Evolutionary conservation across 768 basidiomycete genomes (phyloP).

Genomic region (Phallus indusiatus): DNA sequence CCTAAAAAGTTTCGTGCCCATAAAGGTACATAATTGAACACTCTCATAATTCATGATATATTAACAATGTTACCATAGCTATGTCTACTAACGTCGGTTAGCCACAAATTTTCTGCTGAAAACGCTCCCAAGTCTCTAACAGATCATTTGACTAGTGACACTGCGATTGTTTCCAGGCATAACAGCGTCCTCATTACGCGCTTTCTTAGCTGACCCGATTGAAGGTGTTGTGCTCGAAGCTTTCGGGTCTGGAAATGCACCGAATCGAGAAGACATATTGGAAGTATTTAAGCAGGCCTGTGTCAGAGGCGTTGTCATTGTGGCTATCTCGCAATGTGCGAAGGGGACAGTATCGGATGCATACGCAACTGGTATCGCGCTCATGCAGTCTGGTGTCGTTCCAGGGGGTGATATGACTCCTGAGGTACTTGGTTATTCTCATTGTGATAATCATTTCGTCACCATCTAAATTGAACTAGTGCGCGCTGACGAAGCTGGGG

Average conservation of each 20-base stretch:
- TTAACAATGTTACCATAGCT: constrained; percentile 29
- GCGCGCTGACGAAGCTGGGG: constrained; percentile 81
- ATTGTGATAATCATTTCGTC: not conserved
- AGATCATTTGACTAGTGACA: constrained; percentile 41
- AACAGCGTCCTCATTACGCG: constrained; percentile 57
- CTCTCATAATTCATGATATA: not conserved
- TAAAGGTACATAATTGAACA: constrained; percentile 45
- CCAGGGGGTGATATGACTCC: constrained; percentile 92
- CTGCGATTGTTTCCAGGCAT: constrained; percentile 86
- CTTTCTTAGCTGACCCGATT: constrained; percentile 66
- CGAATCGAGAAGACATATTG: constrained; percentile 68
- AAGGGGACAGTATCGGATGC: constrained; percentile 81
- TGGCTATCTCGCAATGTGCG: constrained; percentile 85
- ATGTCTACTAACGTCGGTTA: constrained; percentile 77
- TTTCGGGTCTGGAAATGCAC: constrained; percentile 90
- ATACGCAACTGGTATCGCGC: constrained; percentile 68
- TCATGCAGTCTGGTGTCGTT: constrained; percentile 67
- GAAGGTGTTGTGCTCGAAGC: constrained; percentile 83
- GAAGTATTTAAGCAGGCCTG: constrained; percentile 73
- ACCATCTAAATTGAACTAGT: constrained; percentile 34
- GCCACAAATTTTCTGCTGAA: constrained; percentile 17
- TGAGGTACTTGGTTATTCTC: constrained; percentile 42
- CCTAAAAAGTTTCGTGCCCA: constrained; percentile 73
- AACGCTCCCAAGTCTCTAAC: constrained; percentile 14
- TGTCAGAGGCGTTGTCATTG: constrained; percentile 74